Percentiles rank a stretch among this genome's conserved stretches.
These are phyloP conservation scores for Penicillium sp. DNA, from an alignment of 2,329 filamentous ascomycete genomes.

Conservation along the genomic window DNA sequence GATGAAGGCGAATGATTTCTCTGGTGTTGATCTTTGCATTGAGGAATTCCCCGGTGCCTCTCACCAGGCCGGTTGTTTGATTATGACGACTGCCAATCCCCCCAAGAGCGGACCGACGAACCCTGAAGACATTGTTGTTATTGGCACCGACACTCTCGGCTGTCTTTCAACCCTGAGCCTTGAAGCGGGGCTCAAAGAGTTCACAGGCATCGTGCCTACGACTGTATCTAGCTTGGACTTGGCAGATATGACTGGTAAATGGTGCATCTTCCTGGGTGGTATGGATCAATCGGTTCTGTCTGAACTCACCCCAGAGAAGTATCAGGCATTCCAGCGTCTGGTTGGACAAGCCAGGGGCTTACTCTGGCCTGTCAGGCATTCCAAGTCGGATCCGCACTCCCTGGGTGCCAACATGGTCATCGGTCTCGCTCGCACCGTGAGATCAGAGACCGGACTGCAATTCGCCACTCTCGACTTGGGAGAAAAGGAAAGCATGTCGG, in stretches of 20 bases:
- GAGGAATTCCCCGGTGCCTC: constrained; percentile 20
- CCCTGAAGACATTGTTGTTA: constrained; percentile 17
- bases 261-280: constrained; percentile 22
- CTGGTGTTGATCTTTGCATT: constrained; percentile 20
- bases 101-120: constrained; percentile 5
- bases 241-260: constrained; percentile 17
- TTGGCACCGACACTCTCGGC: constrained; percentile 12
- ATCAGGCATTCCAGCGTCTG: constrained; percentile 16
- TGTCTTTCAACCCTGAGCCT: constrained; percentile 12
- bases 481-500: constrained; percentile 14
- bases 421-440: constrained; percentile 21
- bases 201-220: constrained; percentile 13
- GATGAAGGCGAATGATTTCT: constrained; percentile 19
- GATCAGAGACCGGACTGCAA: constrained; percentile 20
- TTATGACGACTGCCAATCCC: constrained; percentile 17
- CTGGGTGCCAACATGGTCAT: constrained; percentile 22
- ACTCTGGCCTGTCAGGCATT: constrained; percentile 20
- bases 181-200: constrained; percentile 10
- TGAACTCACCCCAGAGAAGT: constrained; percentile 15
- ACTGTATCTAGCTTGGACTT: constrained; percentile 4
- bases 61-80: constrained; percentile 20
- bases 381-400: constrained; percentile 10
- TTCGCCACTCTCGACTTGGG: constrained; percentile 22
- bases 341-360: constrained; percentile 18
- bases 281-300: constrained; percentile 19